Evolutionary conservation across 495 filamentous ascomycete species (phyloP), one percentile per base, ranked within the genome.

Genomic region (Melanomma pulvis-pyrius): DNA sequence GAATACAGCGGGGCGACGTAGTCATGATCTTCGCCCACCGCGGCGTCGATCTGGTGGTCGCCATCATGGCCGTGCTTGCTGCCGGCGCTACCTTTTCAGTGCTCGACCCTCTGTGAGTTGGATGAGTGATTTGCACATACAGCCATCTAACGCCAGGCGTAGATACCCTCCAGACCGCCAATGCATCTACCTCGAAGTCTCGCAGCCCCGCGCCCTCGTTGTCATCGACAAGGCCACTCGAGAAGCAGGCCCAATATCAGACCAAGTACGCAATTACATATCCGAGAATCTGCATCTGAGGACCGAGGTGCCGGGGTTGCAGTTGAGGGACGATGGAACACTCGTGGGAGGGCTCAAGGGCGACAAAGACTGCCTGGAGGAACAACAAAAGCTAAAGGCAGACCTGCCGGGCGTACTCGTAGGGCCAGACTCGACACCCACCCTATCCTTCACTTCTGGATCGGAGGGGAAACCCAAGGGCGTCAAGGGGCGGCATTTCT

Each of bases 11-110:
- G 59, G 93, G 91, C 13, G 93, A 98, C 54, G 92, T 97, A 25
- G 90, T 96, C 59, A 97, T 97, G 92, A 88, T 93, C 55, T 98
- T 88, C 76, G 91, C 91, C 29, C 84, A 97, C 74, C 85, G 93
- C 4, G 84, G 85, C 13, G 89, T 92, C 6, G 90, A 92, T 65
- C 75, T 93, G 19, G 87, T 92, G 7, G 80, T 89, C 15, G 67
- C 67, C 24, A 70, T 70, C 52, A 70, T 73, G 71, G 71, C 63
- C 52, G 67, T 65, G 11, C 56, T 88, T 77, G 82, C 86, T 22
- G 87, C 87, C 17, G 70, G 70, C 44, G 87, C 88, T 3, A 91
- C 86, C n/a, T 84, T 91, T 74, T 87, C 82, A 13, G 92, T 97
- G 41, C 86, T 97, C 49, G 93, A 97, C 70, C 93, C 93, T 1